phyloP scores from a whole-genome alignment of 1,284 basidiomycete genomes.

The Apiotrichum mycotoxinovorans region DNA sequence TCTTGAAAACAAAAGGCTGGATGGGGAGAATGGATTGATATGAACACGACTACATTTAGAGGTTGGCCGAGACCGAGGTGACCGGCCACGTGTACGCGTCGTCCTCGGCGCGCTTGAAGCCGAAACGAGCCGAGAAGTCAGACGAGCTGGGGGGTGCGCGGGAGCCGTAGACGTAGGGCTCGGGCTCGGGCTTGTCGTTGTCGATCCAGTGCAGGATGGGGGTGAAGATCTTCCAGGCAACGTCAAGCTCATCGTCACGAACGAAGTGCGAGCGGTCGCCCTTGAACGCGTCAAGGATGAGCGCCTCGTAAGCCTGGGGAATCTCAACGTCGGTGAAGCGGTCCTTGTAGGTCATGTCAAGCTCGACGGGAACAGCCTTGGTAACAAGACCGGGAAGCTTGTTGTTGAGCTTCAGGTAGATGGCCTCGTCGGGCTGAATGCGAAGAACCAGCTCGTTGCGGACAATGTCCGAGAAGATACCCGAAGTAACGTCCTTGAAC shows the following conservation, averaged over 20 bases:
- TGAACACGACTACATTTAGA: conserved; percentile 17
- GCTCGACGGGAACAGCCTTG: conserved; percentile 85
- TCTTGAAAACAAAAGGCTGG: neutral
- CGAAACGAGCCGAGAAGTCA: conserved; percentile 68
- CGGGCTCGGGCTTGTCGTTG: conserved; percentile 57
- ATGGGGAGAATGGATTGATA: neutral
- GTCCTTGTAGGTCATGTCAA: conserved; percentile 94
- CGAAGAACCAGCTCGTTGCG: conserved; percentile 93
- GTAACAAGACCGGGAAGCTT: conserved; percentile 88
- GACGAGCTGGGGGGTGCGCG: conserved; percentile 84
- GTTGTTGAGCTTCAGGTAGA: conserved; percentile 91
- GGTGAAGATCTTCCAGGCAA: conserved; percentile 97
- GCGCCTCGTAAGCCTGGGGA: conserved; percentile 89
- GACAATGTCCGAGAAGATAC: conserved; percentile 91
- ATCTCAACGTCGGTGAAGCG: conserved; percentile 83
- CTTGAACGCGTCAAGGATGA: conserved; percentile 83
- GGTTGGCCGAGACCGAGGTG: conserved; percentile 36
- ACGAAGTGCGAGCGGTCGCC: conserved; percentile 67
- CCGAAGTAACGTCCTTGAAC: conserved; percentile 91
- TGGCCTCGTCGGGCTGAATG: conserved; percentile 89
- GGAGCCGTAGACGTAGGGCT: conserved; percentile 82
- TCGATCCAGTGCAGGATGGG: conserved; percentile 88
- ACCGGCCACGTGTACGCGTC: conserved; percentile 61
- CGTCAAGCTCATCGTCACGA: conserved; percentile 88
- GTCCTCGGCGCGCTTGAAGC: conserved; percentile 65